phyloP scores from a whole-genome alignment of 192 early-diverging fungal genomes.

The Haplosporangium gracile region DNA sequence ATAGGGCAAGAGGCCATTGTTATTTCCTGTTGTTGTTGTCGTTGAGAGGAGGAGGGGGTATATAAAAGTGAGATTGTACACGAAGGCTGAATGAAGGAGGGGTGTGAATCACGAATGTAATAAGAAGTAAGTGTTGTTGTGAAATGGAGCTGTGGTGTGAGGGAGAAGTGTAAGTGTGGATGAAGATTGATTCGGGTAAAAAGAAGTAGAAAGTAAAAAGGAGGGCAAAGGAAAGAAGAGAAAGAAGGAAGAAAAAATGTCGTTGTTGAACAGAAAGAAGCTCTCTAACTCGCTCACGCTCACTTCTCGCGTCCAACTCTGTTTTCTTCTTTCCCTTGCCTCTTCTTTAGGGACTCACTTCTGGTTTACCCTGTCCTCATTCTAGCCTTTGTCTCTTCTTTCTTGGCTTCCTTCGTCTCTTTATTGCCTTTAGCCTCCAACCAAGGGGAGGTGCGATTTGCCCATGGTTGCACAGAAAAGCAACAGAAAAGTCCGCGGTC shows the following conservation, averaged over 20 bases:
- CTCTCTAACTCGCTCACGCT: not conserved
- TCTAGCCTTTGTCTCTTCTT: not conserved
- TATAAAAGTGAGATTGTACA: not conserved
- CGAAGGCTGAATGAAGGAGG: not conserved
- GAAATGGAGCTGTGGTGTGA: not conserved
- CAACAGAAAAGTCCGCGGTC: not conserved
- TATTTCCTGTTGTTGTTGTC: not conserved
- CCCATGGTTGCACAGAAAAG: not conserved
- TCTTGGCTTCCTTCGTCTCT: not conserved
- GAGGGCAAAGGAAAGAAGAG: not conserved
- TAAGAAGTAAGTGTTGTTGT: too few species aligned
- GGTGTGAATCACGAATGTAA: too few species aligned
- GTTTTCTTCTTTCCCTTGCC: not conserved
- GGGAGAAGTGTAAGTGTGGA: not conserved
- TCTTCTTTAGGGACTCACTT: not conserved
- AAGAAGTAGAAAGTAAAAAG: not conserved
- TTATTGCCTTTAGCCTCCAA: not conserved
- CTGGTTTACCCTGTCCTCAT: not conserved
- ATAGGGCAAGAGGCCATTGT: not conserved
- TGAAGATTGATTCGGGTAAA: not conserved
- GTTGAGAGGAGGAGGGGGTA: not conserved
- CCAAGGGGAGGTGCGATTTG: not conserved
- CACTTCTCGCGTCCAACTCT: not conserved
- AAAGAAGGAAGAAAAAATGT: not conserved
- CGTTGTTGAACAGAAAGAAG: not conserved